These are phyloP conservation scores for Colletotrichum sp. DNA, from an alignment of 2,329 filamentous ascomycete species.

Conservation along the genomic window DNA sequence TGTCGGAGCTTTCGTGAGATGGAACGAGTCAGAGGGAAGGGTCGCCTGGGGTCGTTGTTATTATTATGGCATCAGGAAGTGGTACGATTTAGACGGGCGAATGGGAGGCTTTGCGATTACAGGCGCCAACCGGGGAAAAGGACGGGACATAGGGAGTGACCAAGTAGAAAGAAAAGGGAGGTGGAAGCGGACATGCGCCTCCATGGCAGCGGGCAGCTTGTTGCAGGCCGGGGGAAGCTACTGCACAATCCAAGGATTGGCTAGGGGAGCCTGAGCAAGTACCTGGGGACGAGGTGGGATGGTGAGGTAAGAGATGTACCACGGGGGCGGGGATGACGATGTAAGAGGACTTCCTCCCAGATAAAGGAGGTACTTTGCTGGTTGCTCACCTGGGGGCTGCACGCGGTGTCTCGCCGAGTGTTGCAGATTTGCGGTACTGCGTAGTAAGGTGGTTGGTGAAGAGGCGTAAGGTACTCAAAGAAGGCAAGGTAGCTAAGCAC, in stretches of 20 bases:
- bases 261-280: neutral
- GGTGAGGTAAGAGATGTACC: neutral
- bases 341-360: neutral
- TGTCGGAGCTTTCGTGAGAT: slow-evolving; percentile 19
- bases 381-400: neutral
- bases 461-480: neutral
- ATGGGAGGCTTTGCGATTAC: slow-evolving; percentile 22
- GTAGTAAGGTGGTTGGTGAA: neutral
- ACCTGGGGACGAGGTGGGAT: neutral
- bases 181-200: slow-evolving; percentile 14
- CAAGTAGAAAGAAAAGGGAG: neutral
- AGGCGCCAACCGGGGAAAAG: slow-evolving; percentile 3
- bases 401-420: slow-evolving; percentile 6
- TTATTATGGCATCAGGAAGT: slow-evolving; percentile 21
- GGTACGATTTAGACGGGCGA: slow-evolving; percentile 22
- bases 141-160: neutral
- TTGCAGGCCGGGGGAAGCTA: neutral
- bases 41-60: slow-evolving; percentile 16
- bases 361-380: neutral
- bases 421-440: neutral
- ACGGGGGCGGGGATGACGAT: neutral
- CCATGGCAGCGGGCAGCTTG: neutral
- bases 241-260: neutral
- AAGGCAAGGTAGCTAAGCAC: neutral
- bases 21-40: slow-evolving; percentile 12